Base-by-base conservation (phyloP, 176 grass and related monocot genomes). In the Cenchrus purpureus region DNA sequence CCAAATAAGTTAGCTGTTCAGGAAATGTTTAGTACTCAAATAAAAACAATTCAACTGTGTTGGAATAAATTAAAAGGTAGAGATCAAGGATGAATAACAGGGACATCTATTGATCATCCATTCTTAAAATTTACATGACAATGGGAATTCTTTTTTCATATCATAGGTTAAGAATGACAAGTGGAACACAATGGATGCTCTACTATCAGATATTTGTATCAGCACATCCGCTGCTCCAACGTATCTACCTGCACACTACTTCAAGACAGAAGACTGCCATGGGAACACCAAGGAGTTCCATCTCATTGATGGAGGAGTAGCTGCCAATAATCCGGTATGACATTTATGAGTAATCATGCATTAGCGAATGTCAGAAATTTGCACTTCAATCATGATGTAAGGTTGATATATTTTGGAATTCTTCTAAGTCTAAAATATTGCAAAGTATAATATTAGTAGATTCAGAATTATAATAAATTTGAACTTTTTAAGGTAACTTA, bases 191-290 rank as follows among this genome's bases (percentile, higher is more conserved):
- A 74, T 78, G 75, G 84, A 95, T 90, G 95, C 88, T 42, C 89
- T 91, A 29, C 77, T 98, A 63, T 95, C 92, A 65, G 95, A 95
- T 84, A 95, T 98, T 87, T 93, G 88, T 51, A 95, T 95, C 79
- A 91, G 92, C 82, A 91, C 92, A 16, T 93, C 91, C 1, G 92
- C 92, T 58, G 91, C 95, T 59, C 92, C 95, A 71, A 98, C 95
- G 63, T 95, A 98, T 87, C 82, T 95, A 75, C 95, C 92, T 50
- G 71, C 89, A 5, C 87, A 95, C 83, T 91, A 93, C 85, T 98
- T 98, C 49, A 87, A 86, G 67, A 90, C 85, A 13, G 85, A 95
- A 82, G 82, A 88, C 72, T 58, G 4, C 54, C 76, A 91, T 68
- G 92, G 92, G 56, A 91, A 84, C 37, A 86, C 59, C 34, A 93